These are phyloP conservation scores for Penicillium nucicola DNA, from an alignment of 495 filamentous ascomycete species.

Conservation along the genomic window DNA sequence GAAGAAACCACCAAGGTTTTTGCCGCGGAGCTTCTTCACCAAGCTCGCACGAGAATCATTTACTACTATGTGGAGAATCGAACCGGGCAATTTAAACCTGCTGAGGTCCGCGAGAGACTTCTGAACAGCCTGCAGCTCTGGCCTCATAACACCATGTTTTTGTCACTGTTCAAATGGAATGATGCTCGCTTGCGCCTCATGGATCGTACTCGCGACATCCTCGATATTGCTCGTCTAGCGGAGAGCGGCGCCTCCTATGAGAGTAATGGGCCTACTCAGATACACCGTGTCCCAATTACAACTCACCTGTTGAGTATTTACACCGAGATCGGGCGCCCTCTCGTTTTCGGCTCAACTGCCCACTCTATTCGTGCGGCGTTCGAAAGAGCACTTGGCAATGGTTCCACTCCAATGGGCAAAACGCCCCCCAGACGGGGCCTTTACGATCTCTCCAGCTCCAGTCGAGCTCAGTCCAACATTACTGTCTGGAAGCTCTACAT, in stretches of 20 bases:
- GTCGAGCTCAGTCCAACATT: conserved; percentile 24
- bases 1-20: conserved; percentile 31
- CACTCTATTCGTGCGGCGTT: conserved; percentile 66
- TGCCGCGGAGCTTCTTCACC: conserved; percentile 56
- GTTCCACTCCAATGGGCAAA: conserved; percentile 10
- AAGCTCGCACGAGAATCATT: conserved; percentile 65
- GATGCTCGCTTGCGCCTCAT: conserved; percentile 65
- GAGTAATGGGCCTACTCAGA: background rate
- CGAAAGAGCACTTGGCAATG: conserved; percentile 58
- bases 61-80: conserved; percentile 57
- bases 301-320: conserved; percentile 62
- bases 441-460: conserved; percentile 1
- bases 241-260: conserved; percentile 32
- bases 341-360: conserved; percentile 46
- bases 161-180: conserved; percentile 68
- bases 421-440: background rate
- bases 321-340: conserved; percentile 54
- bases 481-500: conserved; percentile 68
- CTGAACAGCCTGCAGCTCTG: conserved; percentile 56
- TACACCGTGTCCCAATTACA: conserved; percentile 40
- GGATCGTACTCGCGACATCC: conserved; percentile 63
- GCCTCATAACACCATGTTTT: conserved; percentile 76
- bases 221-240: background rate
- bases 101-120: conserved; percentile 58
- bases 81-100: conserved; percentile 58